Evolutionary conservation across 2,329 filamentous ascomycete genomes (phyloP), one percentile per base, ranked within the genome.

Genomic region (Knufia petricola): DNA sequence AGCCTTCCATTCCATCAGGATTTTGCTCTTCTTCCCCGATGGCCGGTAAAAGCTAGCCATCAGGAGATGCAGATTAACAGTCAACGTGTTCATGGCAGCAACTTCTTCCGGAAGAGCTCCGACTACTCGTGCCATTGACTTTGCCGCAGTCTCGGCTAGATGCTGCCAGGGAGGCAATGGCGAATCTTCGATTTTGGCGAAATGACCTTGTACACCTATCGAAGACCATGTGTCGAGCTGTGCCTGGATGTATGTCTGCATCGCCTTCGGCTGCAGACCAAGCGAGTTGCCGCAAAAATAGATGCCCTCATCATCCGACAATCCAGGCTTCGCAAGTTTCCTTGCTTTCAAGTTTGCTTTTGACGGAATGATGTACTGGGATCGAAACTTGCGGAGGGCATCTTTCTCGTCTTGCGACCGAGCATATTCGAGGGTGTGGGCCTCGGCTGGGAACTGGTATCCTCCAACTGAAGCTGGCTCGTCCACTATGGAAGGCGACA

Each of bases 241-340:
- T 3, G 79, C 76, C 41, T 81, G 71, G 53, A 94, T 68, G 55
- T 86, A 82, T n/a, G 73, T 69, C 13, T 76, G 71, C 0, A 81
- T 81, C 8, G 76, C 76, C 52, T 77, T 80, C 36, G 88, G 87
- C 63, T 94, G 88, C 3, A 89, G 76, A 31, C 88, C 88, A 1
- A 95, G 76, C 0, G 87, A 94, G 69, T 95, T 94, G 49, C 89
- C 89, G 57, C 87, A 90, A 55, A 95, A 81, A 66, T 95, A 95
- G 50, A 87, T 81, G 8, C 59, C 58, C 15, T 20, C 59, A 55
- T 31, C 54, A 55, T 26, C 66, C 58, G 34, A 65, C 44, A 66
- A 57, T 48, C 63, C 59, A 4, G 57, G 56, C 51, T 66, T 66
- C 8, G 59, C 64, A 7, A 85, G 64, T 1, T 73, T 76, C 54